Evolutionary conservation across 2,329 filamentous ascomycete genomes (phyloP).

Genomic region (Uncinocarpus reesii): DNA sequence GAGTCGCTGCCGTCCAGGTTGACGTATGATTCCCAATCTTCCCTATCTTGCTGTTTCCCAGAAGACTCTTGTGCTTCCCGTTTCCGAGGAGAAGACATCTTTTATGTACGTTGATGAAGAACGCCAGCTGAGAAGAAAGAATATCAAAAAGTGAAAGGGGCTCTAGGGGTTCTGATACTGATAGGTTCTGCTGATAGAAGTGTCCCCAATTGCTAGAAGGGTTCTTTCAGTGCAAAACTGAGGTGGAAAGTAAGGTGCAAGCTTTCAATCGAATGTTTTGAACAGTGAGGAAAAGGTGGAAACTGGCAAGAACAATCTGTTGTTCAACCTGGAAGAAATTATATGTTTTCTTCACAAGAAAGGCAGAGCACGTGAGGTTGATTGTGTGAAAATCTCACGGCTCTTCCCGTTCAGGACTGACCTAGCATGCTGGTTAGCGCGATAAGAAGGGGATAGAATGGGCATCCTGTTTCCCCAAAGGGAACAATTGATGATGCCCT

Average conservation of each 20-base stretch:
- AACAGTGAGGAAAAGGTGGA: conserved; percentile 2
- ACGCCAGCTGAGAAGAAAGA: background rate
- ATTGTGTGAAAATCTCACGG: conserved; percentile 11
- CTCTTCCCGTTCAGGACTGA: background rate
- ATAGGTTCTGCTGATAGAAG: background rate
- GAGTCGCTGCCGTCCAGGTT: conserved; percentile 17
- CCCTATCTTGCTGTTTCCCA: background rate
- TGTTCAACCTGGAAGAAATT: conserved; percentile 4
- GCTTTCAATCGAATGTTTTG: conserved; percentile 2
- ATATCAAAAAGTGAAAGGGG: background rate
- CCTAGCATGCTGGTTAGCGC: background rate
- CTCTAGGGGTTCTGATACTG: background rate
- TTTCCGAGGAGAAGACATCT: conserved; percentile 6
- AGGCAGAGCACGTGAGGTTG: conserved; percentile 1
- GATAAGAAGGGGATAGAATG: conserved; percentile 1
- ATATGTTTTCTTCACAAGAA: conserved; percentile 1
- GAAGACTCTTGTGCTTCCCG: background rate
- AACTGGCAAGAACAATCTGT: conserved; percentile 6
- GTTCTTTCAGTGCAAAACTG: background rate
- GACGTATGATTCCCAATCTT: conserved; percentile 8
- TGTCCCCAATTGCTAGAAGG: background rate
- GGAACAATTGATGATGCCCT: background rate
- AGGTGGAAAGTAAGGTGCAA: background rate
- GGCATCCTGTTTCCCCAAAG: background rate
- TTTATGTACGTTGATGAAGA: background rate